phyloP scores from a whole-genome alignment of 1,284 basidiomycete genomes.

The Apiotrichum sp. region DNA sequence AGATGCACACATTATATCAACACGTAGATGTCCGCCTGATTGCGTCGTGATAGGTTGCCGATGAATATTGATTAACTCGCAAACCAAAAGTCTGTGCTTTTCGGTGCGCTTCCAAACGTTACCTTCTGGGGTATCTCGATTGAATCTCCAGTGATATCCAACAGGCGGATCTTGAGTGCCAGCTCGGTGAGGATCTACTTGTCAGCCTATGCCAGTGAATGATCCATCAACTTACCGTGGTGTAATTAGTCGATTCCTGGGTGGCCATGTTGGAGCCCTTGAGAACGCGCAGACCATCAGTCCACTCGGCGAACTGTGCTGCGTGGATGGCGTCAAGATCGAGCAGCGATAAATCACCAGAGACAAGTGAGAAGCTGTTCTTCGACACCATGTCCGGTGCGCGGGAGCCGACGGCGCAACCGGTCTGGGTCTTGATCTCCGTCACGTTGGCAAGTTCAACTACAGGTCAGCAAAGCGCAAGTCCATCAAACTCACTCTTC shows the following conservation, averaged over 20 bases:
- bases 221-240: neutral
- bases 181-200: slow-evolving; percentile 70
- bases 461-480: slow-evolving; percentile 18
- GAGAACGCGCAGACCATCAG: slow-evolving; percentile 86
- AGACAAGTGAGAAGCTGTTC: slow-evolving; percentile 69
- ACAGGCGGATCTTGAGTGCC: slow-evolving; percentile 84
- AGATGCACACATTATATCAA: neutral
- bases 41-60: no score
- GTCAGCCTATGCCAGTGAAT: no score
- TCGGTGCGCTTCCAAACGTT: slow-evolving; percentile 57
- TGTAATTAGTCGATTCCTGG: slow-evolving; percentile 76
- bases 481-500: slow-evolving; percentile 50
- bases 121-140: slow-evolving; percentile 69
- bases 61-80: slow-evolving; percentile 46
- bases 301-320: slow-evolving; percentile 89
- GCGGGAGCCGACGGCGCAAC: slow-evolving; percentile 53
- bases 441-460: slow-evolving; percentile 70
- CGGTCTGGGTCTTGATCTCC: slow-evolving; percentile 72
- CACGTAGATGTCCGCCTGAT: no score
- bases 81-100: slow-evolving; percentile 80
- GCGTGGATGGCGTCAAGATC: slow-evolving; percentile 81
- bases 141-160: slow-evolving; percentile 83
- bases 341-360: slow-evolving; percentile 64
- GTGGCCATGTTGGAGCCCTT: slow-evolving; percentile 63
- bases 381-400: slow-evolving; percentile 52